These are phyloP conservation scores for Cubamyces lactineus DNA, from an alignment of 768 basidiomycete genomes.

Conservation along the genomic window DNA sequence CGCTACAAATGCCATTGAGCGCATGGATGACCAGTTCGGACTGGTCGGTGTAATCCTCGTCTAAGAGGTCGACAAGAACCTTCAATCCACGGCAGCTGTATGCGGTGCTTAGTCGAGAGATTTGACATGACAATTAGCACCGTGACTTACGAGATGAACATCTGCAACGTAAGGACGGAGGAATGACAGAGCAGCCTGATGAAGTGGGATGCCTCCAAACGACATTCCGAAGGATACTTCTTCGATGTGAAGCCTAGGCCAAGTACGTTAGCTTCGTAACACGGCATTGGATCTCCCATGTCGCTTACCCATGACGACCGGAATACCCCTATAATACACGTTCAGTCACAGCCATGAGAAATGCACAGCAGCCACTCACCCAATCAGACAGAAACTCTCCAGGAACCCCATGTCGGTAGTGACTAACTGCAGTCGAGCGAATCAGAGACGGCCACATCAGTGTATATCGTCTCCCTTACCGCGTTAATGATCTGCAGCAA, in stretches of 20 bases:
- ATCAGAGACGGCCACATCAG: neutral
- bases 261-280: neutral
- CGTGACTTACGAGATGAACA: constrained; percentile 91
- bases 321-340: constrained; percentile 69
- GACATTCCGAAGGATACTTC: constrained; percentile 90
- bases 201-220: constrained; percentile 94
- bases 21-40: constrained; percentile 91
- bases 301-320: constrained; percentile 85
- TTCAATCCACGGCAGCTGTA: constrained; percentile 90
- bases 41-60: constrained; percentile 94
- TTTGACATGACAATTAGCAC: neutral
- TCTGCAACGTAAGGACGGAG: constrained; percentile 91
- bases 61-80: constrained; percentile 92
- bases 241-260: constrained; percentile 88
- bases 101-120: neutral
- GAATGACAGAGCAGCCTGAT: constrained; percentile 91
- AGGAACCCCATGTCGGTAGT: constrained; percentile 78
- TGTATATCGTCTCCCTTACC: constrained; percentile 45
- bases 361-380: constrained; percentile 45
- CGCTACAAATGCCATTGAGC: constrained; percentile 90
- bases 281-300: neutral
- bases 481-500: constrained; percentile 88
- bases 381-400: constrained; percentile 94
- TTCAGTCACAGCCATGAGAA: constrained; percentile 3
- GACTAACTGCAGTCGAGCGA: constrained; percentile 40